Percentiles rank a stretch among this genome's conserved stretches.
Evolutionary conservation across 148 eudicot species (phyloP).

Genomic region (Rhododendron williamsianum): DNA sequence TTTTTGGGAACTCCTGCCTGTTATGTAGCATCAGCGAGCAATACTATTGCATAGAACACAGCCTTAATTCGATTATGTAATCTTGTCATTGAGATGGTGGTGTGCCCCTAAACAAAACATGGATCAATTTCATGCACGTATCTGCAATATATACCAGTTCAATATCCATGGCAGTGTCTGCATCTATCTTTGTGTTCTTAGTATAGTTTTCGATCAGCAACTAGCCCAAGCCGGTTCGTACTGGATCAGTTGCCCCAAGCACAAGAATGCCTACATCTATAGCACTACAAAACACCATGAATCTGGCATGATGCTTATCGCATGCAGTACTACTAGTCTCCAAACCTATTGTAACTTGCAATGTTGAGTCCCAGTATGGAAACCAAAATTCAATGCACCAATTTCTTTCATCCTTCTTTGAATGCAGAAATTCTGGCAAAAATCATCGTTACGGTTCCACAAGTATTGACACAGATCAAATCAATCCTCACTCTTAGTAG

Average conservation of each 20-base stretch:
- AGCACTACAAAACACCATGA: background rate
- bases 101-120: background rate
- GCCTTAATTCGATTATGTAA: background rate
- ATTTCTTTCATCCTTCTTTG: background rate
- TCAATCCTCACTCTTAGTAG: background rate
- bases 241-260: background rate
- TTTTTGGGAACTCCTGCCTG: background rate
- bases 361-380: background rate
- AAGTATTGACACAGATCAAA: background rate
- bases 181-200: background rate
- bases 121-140: background rate
- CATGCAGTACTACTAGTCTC: background rate
- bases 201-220: background rate
- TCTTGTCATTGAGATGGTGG: background rate
- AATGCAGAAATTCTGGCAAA: background rate
- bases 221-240: background rate
- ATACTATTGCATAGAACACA: background rate
- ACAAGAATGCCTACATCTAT: background rate
- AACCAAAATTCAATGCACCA: background rate
- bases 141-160: background rate
- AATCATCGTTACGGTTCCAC: background rate
- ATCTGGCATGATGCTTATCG: background rate
- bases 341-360: background rate
- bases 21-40: background rate
- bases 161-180: background rate